Evolutionary conservation across 768 basidiomycete species (phyloP), one percentile per base, ranked within the genome.

Genomic region (Mycena vulgaris): DNA sequence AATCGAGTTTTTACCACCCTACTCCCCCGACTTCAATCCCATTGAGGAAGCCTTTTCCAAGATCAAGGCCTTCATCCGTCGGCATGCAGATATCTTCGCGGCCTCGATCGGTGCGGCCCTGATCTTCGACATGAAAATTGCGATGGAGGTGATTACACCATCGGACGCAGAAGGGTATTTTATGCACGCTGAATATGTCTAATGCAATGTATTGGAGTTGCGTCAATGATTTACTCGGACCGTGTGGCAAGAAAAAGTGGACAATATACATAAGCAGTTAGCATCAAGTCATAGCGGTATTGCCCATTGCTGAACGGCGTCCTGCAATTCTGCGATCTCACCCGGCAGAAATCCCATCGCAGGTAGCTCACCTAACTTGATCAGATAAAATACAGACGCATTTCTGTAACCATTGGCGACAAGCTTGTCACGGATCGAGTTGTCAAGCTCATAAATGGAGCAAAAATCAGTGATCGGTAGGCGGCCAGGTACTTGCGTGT

Each of bases 11-110:
- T 70, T 81, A 2, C 80, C 78, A 4, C 77, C 77, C 19, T 81
- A 81, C 61, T 81, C 80, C 0, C 80, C 80, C 1, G 80, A 81
- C 49, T 66, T 76, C 55, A 80, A 81, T 51, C 80, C 80, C 3
- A 80, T 81, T n/a, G 78, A 81, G 51, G 76, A 80, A 65, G 78
- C 77, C 0, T 81, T 82, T 63, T 77, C 77, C 2, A 62, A 74
- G 21, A 76, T 82, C 72, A 81, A 82, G 63, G 63, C 64, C 0
- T 72, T 72, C 48, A 65, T 79, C 5, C 70, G 63, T 9, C 66
- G 70, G 7, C 11, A 64, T 23, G 25, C 35, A 2, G 70, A 71
- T 27, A n/a, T 66, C 45, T 66, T 66, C 17, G 7, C 39, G 1
- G 42, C 30, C 1, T 56, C 59, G 1, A 56, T 14, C 0, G 69